Evolutionary conservation across 208 protist genomes (phyloP).

Genomic region (Phytomonas francai): DNA sequence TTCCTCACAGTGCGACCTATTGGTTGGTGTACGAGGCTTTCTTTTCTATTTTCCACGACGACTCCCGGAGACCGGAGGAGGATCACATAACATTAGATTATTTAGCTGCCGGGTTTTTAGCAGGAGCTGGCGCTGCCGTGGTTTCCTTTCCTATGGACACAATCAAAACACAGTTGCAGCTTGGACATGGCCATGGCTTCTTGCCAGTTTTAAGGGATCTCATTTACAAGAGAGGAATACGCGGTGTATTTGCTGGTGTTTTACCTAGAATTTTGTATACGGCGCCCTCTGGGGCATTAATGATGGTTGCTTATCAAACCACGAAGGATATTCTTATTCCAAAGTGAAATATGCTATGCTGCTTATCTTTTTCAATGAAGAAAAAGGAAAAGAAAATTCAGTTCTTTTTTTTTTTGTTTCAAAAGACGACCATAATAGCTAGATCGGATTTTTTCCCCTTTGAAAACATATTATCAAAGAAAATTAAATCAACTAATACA

Average conservation of each 20-base stretch:
- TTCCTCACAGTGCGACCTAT: slow-evolving; percentile 89
- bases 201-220: slow-evolving; percentile 19
- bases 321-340: slow-evolving; percentile 29
- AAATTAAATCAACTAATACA: not conserved
- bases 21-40: slow-evolving; percentile 89
- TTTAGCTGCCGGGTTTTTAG: slow-evolving; percentile 68
- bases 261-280: slow-evolving; percentile 82
- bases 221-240: slow-evolving; percentile 28
- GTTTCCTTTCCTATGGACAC: slow-evolving; percentile 91
- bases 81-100: slow-evolving; percentile 50
- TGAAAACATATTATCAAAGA: not conserved
- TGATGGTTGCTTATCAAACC: slow-evolving; percentile 91
- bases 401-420: slow-evolving; percentile 14
- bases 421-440: slow-evolving; percentile 4
- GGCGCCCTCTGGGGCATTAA: slow-evolving; percentile 85
- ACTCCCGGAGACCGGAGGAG: slow-evolving; percentile 10
- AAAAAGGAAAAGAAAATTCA: slow-evolving; percentile 1
- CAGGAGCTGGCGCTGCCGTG: slow-evolving; percentile 73
- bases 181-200: slow-evolving; percentile 32
- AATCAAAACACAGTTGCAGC: slow-evolving; percentile 88
- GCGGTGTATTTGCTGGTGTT: slow-evolving; percentile 69
- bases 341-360: slow-evolving; percentile 1
- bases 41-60: slow-evolving; percentile 22
- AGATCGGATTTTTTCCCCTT: not conserved
- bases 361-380: slow-evolving; percentile 8